Base-by-base conservation (phyloP, 345 rosid genomes). In the Physaria fendleri region DNA sequence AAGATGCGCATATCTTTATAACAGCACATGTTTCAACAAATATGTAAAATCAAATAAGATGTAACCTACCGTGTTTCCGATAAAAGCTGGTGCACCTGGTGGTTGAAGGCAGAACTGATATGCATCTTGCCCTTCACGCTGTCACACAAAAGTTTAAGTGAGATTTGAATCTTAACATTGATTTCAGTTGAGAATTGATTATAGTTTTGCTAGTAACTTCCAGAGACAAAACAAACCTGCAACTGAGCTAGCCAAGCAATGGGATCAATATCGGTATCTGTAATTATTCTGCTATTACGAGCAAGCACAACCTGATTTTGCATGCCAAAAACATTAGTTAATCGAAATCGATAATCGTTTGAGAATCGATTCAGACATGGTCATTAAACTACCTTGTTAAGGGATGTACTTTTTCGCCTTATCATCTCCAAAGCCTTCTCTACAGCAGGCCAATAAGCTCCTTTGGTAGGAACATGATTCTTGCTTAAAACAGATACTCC, bases 21-120 rank as follows among this genome's bases (percentile, higher is more conserved):
- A 53, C 12, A 52, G 5, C 33, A 28, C 30, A 28, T 39, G 32
- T 50, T 39, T 24, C 30, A n/a, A n/a, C 40, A 50, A 16, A 40
- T 2, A 30, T 14, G 18, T 38, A 8, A 48, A 56, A 27, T 1
- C 1, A 18, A 29, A 28, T 5, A 38, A 2, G 29, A 20, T 58
- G 21, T 7, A 35, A 69, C 81, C 11, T 81, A 77, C 98, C 80
- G 98, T 92, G 82, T 92, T 92, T 65, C 98, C 98, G 29, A 92
- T 84, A 69, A 88, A 92, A 42, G 98, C 90, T 12, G 95, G 90
- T 65, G 18, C n/a, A n/a, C n/a, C n/a, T 10, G 92, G 90, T 43
- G 98, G 98, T 74, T 91, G 98, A 55, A 91, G 83, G 71, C 81
- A 85, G 71, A 91, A 91, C 69, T 91, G 98, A 71, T 88, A 91